A percentile compares a stretch with the other conserved stretches of the same genome.
Conservation (phyloP, 192 early-diverging fungal species). For the Helicostylum pulchrum region DNA sequence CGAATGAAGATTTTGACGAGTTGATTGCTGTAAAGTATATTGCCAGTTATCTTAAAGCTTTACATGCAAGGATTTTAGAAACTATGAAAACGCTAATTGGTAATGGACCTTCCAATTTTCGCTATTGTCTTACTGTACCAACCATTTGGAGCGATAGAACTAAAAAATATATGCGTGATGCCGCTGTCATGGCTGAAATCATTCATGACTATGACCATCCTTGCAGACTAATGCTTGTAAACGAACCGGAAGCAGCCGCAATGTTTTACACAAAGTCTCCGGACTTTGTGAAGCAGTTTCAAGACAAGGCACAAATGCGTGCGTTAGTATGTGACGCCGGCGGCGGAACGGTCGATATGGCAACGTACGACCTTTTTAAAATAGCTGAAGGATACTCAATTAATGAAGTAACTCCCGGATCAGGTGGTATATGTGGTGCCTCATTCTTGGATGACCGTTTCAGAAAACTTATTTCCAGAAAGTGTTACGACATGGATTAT, state of each 20-base stretch:
- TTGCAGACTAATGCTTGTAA: conserved; percentile 40
- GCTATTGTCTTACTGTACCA: conserved; percentile 47
- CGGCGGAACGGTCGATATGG: conserved; percentile 45
- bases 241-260: conserved; percentile 44
- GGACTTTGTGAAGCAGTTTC: conserved; percentile 36
- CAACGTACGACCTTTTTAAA: conserved; percentile 35
- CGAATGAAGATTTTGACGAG: neutral
- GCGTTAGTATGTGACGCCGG: conserved; percentile 47
- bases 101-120: neutral
- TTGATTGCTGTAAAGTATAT: conserved; percentile 34
- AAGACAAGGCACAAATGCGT: conserved; percentile 35
- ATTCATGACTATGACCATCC: conserved; percentile 38
- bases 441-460: conserved; percentile 43
- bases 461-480: conserved; percentile 27
- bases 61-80: neutral
- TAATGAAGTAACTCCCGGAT: conserved; percentile 35
- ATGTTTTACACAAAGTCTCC: conserved; percentile 32
- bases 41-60: neutral
- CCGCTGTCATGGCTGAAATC: conserved; percentile 40
- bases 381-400: neutral
- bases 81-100: neutral
- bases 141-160: conserved; percentile 48
- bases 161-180: conserved; percentile 42
- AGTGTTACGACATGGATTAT: conserved; percentile 1
- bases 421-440: conserved; percentile 42